A percentile compares a stretch with the other conserved stretches of the same genome.
phyloP scores from a whole-genome alignment of 2,329 filamentous ascomycete species.

The Thielaviopsis euricoi region DNA sequence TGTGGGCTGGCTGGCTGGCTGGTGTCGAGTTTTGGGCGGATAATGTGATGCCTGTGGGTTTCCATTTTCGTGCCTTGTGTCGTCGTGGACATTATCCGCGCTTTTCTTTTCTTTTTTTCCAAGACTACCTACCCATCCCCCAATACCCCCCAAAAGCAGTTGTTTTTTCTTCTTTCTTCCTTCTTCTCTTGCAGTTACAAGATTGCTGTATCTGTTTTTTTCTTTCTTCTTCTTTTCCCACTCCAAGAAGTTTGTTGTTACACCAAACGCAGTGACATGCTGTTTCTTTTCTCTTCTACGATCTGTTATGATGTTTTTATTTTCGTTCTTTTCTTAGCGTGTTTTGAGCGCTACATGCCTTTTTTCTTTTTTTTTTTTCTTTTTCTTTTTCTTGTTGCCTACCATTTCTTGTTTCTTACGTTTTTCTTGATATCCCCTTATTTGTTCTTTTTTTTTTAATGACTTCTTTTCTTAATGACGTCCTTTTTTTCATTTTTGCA shows the following conservation, averaged over 20 bases:
- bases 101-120: not conserved
- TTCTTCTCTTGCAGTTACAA: not conserved
- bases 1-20: too few relatives aligned
- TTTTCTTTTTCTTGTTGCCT: not conserved
- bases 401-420: not conserved
- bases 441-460: not conserved
- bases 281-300: not conserved
- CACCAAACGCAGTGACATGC: too few relatives aligned
- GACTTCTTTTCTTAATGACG: not conserved
- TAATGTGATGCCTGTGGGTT: not conserved
- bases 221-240: not conserved
- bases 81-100: too few relatives aligned
- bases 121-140: not conserved
- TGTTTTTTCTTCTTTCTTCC: not conserved
- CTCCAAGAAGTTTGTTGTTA: not conserved
- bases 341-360: not conserved
- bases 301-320: not conserved
- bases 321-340: not conserved
- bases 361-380: not conserved
- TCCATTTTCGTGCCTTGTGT: not conserved
- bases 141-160: not conserved
- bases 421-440: not conserved
- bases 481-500: not conserved
- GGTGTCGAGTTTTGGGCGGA: not conserved
- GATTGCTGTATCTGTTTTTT: slow-evolving; percentile 4